Evolutionary conservation across 352 stramenopile species (phyloP).

Genomic region (Aphanomyces stellatus): DNA sequence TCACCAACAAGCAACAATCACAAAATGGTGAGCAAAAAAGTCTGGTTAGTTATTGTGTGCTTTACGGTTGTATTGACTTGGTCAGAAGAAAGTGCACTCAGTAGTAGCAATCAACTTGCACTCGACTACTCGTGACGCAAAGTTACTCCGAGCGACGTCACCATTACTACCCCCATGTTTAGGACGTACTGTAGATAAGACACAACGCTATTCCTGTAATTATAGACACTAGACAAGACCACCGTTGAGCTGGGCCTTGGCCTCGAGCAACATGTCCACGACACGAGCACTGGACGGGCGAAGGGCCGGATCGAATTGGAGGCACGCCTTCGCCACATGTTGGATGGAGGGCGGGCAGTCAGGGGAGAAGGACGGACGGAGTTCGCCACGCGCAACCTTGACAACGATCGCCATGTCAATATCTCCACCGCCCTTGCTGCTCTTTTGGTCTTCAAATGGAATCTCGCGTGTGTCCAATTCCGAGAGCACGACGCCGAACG

Average conservation of each 20-base stretch:
- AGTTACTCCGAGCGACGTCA: too few species aligned
- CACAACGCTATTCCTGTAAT: too few species aligned
- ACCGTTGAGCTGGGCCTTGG: constrained; percentile 19
- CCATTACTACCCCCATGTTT: too few species aligned
- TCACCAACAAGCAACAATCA: too few species aligned
- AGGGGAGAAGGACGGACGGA: constrained; percentile 56
- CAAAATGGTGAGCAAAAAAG: too few species aligned
- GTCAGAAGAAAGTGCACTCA: too few species aligned
- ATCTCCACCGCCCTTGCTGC: constrained; percentile 36
- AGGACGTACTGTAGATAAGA: too few species aligned
- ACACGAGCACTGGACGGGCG: constrained; percentile 62
- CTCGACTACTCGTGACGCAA: too few species aligned
- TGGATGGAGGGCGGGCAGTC: constrained; percentile 44
- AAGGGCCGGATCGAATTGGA: constrained; percentile 78
- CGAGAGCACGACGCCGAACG: constrained; percentile 79
- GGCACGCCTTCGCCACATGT: constrained; percentile 66
- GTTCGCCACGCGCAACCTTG: constrained; percentile 71
- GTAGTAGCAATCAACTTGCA: too few species aligned
- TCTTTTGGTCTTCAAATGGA: constrained; percentile 80
- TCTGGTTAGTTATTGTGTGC: too few species aligned
- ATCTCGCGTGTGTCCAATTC: constrained; percentile 83
- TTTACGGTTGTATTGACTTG: too few species aligned
- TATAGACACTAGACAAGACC: neutral
- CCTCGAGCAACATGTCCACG: constrained; percentile 72
- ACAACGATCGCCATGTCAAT: constrained; percentile 76